Conservation (phyloP, 345 rosid genomes). For the Arabis alpina region DNA sequence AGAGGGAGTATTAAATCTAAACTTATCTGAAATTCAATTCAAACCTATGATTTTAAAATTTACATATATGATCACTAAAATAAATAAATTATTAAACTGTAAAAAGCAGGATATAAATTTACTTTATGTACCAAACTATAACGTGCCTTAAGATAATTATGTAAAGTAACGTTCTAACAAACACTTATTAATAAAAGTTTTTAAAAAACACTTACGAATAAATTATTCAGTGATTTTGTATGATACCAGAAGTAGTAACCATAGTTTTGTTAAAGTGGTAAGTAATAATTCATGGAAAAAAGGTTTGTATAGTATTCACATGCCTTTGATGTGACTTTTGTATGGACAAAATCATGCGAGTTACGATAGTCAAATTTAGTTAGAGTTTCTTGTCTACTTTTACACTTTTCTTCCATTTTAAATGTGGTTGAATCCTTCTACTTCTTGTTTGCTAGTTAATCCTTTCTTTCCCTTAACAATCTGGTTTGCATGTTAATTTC, state of each 20-base stretch:
- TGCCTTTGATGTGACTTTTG: constrained; percentile 34
- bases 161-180: too few relatives aligned
- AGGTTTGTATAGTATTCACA: not conserved
- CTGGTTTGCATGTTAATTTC: not conserved
- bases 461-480: not conserved
- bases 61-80: too few relatives aligned
- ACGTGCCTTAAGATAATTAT: too few relatives aligned
- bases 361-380: constrained; percentile 39
- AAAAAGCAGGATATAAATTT: too few relatives aligned
- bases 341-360: constrained; percentile 42
- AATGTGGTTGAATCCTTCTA: not conserved
- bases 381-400: constrained; percentile 37
- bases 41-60: too few relatives aligned
- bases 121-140: too few relatives aligned
- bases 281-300: constrained; percentile 10
- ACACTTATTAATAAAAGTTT: too few relatives aligned
- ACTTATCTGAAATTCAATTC: too few relatives aligned
- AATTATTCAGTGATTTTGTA: not conserved
- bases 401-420: constrained; percentile 3
- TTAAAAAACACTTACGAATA: too few relatives aligned
- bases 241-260: constrained; percentile 32
- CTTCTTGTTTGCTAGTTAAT: not conserved
- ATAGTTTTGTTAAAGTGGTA: constrained; percentile 34
- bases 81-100: too few relatives aligned
- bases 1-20: too few relatives aligned